Conservation (phyloP, 2,329 filamentous ascomycete species). For the Penicillium griseofulvum region DNA sequence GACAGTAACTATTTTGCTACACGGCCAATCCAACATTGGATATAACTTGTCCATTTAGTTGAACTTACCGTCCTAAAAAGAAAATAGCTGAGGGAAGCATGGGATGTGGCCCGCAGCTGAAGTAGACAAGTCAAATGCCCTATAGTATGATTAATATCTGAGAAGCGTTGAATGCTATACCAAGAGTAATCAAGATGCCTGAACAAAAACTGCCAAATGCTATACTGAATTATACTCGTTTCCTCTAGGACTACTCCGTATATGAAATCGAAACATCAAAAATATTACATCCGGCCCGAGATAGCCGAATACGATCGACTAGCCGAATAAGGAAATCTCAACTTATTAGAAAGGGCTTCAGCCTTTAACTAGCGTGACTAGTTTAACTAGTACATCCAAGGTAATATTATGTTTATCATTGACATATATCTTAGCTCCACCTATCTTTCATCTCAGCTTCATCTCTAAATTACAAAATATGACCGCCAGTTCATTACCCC, state of each 20-base stretch:
- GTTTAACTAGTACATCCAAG: neutral
- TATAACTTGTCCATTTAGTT: no score
- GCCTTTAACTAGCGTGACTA: neutral
- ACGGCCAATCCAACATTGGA: no score
- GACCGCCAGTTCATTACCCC: neutral
- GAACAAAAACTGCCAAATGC: no score
- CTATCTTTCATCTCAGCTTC: neutral
- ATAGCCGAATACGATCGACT: neutral
- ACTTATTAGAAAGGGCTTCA: neutral
- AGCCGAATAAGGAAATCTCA: neutral
- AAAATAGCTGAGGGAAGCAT: no score
- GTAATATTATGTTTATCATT: neutral
- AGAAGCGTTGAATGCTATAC: no score
- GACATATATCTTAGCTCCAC: neutral
- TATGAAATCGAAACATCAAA: neutral
- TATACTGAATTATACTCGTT: neutral
- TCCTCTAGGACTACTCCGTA: neutral
- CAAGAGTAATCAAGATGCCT: no score
- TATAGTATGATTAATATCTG: no score
- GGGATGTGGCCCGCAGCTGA: no score
- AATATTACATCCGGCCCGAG: neutral
- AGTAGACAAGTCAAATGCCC: no score
- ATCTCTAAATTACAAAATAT: neutral
- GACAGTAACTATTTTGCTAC: no score
- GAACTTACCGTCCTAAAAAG: no score